These are phyloP conservation scores for Cladophialophora carrionii DNA, from an alignment of 2,329 filamentous ascomycete genomes.

Conservation along the genomic window DNA sequence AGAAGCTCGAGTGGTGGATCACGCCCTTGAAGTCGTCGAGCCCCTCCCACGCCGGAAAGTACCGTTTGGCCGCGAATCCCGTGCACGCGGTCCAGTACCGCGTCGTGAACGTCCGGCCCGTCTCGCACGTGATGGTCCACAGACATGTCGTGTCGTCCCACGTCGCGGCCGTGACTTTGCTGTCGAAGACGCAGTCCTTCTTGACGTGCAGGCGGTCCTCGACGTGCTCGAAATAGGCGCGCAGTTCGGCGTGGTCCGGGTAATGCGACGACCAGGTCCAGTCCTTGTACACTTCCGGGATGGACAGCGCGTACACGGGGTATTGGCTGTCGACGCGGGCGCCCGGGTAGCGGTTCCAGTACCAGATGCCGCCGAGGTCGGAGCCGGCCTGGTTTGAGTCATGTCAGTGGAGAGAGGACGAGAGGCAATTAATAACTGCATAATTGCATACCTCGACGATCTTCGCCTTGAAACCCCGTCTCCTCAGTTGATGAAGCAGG, in stretches of 20 bases:
- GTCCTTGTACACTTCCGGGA: constrained; percentile 51
- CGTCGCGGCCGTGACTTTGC: constrained; percentile 44
- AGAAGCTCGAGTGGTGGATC: constrained; percentile 63
- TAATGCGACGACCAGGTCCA: constrained; percentile 33
- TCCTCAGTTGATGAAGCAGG: constrained; percentile 57
- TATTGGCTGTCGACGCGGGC: constrained; percentile 53
- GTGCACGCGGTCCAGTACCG: constrained; percentile 28
- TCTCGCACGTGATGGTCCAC: constrained; percentile 51
- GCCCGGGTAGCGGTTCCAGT: constrained; percentile 44
- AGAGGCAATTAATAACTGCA: neutral
- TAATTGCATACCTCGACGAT: constrained; percentile 45
- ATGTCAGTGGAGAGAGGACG: neutral
- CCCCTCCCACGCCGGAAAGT: constrained; percentile 65
- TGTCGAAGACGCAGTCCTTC: constrained; percentile 45
- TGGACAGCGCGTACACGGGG: constrained; percentile 58
- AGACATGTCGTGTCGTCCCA: constrained; percentile 44
- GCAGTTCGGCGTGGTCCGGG: constrained; percentile 28
- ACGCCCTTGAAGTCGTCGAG: constrained; percentile 63
- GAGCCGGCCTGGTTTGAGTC: constrained; percentile 16
- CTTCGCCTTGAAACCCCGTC: constrained; percentile 53
- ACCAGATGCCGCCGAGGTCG: constrained; percentile 23
- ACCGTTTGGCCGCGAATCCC: constrained; percentile 60
- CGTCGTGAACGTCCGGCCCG: constrained; percentile 39
- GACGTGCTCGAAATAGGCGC: constrained; percentile 27
- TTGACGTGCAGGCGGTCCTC: constrained; percentile 38